phyloP scores from a whole-genome alignment of 305 asterid species.

The Ilex paraguariensis region DNA sequence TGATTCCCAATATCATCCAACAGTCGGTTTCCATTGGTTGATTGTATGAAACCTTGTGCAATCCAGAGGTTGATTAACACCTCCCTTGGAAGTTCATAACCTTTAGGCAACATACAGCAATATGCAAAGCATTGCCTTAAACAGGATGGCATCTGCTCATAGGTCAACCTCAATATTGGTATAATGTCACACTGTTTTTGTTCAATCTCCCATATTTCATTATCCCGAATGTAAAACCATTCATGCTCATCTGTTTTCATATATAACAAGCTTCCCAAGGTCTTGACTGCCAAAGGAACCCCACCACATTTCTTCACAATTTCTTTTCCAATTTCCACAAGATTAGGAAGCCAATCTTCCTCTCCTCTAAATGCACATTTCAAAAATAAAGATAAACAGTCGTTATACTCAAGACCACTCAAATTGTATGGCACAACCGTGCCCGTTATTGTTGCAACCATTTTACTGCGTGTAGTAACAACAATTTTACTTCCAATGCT shows the following conservation, averaged over 20 bases:
- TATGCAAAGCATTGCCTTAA: constrained; percentile 56
- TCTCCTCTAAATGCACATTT: constrained; percentile 35
- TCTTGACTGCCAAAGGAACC: constrained; percentile 48
- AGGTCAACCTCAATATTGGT: constrained; percentile 42
- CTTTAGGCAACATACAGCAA: constrained; percentile 51
- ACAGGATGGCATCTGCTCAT: constrained; percentile 39
- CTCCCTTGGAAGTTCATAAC: constrained; percentile 42
- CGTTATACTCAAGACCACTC: constrained; percentile 34
- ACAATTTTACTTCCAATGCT: constrained; percentile 34
- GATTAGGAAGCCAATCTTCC: constrained; percentile 26
- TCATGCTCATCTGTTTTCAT: constrained; percentile 40
- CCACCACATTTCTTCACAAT: constrained; percentile 50
- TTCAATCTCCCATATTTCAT: constrained; percentile 43
- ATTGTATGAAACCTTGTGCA: constrained; percentile 41
- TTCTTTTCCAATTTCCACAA: constrained; percentile 41
- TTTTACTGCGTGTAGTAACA: constrained; percentile 45
- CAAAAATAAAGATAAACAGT: constrained; percentile 34
- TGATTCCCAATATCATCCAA: constrained; percentile 36
- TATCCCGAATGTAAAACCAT: constrained; percentile 38
- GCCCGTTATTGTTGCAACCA: constrained; percentile 34
- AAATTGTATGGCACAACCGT: constrained; percentile 26
- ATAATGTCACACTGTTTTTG: constrained; percentile 41
- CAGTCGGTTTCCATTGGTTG: constrained; percentile 12
- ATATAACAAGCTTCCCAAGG: constrained; percentile 43
- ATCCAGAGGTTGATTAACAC: constrained; percentile 44